These are phyloP conservation scores for Angophora floribunda DNA, from an alignment of 345 rosid genomes.

Conservation along the genomic window DNA sequence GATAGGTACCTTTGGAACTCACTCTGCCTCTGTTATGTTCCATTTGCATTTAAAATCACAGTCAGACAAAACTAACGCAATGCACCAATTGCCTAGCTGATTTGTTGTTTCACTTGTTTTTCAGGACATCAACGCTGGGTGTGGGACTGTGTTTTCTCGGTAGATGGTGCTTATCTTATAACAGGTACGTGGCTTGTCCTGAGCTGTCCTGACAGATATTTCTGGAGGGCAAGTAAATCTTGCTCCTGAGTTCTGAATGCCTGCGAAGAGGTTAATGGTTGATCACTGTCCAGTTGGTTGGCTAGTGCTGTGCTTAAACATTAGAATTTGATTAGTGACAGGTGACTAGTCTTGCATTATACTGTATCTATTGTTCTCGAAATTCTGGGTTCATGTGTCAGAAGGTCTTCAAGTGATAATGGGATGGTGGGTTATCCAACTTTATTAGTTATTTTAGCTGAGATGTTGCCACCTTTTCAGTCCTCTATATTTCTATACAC, in stretches of 20 bases:
- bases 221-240: neutral
- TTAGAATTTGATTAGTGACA: neutral
- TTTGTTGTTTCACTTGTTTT: neutral
- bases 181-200: slow-evolving; percentile 39
- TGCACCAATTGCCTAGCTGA: neutral
- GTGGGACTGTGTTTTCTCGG: slow-evolving; percentile 98
- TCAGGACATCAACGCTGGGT: slow-evolving; percentile 97
- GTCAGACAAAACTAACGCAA: no score
- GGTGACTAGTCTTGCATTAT: neutral
- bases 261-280: neutral
- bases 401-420: neutral
- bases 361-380: neutral
- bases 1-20: slow-evolving; percentile 24
- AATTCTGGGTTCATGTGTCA: neutral
- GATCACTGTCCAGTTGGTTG: neutral
- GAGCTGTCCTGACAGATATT: neutral
- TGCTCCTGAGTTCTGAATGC: neutral
- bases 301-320: neutral
- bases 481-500: neutral
- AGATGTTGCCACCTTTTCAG: neutral
- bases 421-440: neutral
- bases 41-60: neutral
- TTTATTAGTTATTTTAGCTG: neutral
- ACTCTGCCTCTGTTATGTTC: neutral
- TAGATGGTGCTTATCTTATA: slow-evolving; percentile 91